phyloP scores from a whole-genome alignment of 2,329 filamentous ascomycete species.

The Neurospora sp. region DNA sequence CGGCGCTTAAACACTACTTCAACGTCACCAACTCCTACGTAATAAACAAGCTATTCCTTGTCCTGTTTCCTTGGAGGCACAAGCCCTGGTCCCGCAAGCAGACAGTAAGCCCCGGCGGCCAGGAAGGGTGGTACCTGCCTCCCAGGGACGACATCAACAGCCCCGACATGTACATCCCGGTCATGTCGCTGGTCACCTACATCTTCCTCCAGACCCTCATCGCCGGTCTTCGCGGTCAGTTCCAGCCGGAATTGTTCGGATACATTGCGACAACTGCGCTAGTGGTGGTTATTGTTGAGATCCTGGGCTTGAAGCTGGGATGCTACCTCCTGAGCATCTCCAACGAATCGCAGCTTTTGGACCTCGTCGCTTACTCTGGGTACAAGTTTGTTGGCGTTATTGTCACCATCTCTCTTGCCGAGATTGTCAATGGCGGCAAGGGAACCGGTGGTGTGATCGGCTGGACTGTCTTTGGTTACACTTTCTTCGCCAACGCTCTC shows the following conservation, averaged over 20 bases:
- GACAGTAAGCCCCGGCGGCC: slow-evolving; percentile 53
- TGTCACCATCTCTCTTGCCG: slow-evolving; percentile 69
- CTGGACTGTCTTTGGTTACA: slow-evolving; percentile 85
- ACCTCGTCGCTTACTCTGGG: slow-evolving; percentile 90
- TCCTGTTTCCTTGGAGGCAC: slow-evolving; percentile 95
- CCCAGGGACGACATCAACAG: slow-evolving; percentile 94
- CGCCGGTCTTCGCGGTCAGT: slow-evolving; percentile 80
- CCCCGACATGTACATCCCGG: slow-evolving; percentile 93
- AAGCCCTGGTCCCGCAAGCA: slow-evolving; percentile 95
- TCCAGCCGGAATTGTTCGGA: slow-evolving; percentile 88
- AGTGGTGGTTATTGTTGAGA: slow-evolving; percentile 76
- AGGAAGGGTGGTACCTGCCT: slow-evolving; percentile 73
- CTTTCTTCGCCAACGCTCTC: slow-evolving; percentile 87
- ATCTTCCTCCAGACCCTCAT: slow-evolving; percentile 88
- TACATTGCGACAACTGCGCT: slow-evolving; percentile 80
- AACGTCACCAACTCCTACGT: slow-evolving; percentile 98
- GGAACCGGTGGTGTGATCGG: slow-evolving; percentile 82
- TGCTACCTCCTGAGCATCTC: slow-evolving; percentile 91
- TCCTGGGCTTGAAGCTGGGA: slow-evolving; percentile 80
- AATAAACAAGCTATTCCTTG: slow-evolving; percentile 81
- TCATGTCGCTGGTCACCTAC: slow-evolving; percentile 97
- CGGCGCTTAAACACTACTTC: slow-evolving; percentile 96
- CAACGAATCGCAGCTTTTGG: slow-evolving; percentile 86
- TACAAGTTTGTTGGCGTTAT: slow-evolving; percentile 99
- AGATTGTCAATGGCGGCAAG: slow-evolving; percentile 66